Base-by-base conservation (phyloP, 169 alveolate genomes). In the Eimeria acervulina region DNA sequence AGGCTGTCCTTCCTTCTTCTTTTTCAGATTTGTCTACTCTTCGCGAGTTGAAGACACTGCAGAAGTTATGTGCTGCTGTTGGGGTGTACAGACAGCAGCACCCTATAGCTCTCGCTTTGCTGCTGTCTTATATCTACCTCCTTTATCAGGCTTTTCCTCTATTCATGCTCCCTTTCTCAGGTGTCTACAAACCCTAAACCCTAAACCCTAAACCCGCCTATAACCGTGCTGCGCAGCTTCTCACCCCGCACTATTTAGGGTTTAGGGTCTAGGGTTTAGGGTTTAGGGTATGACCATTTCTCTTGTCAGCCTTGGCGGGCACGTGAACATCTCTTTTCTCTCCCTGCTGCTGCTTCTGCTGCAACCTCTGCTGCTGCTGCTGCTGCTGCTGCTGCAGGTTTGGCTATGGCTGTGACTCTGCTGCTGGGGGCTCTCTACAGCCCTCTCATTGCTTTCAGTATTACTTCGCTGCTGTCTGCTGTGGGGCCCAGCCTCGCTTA, bases 401-500 rank as follows among this genome's bases (percentile, higher is more conserved):
- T 70, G 8, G 80, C 95, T 28, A 91, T 70, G 61, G 55, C 68
- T 42, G 95, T 91, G 28, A 91, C 95, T 12, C 26, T 91, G 55
- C 90, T 91, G 13, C 28, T 91, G 44, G 95, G 95, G 1, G 95
- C 95, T n/a, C 33, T 91, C 33, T 91, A 61, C 33, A 31, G 59
- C 28, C 89, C 95, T 2, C 44, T 51, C 13, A 61, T 76, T 19
- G 95, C 95, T 3, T 91, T 91, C 33, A 28, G 23, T 19, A 21
- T 83, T n/a, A 89, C 95, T 19, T 70, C 83, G 15, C 40, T 36
- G 31, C 85, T 91, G 28, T 83, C 95, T 33, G 95, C 95, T 12
- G n/a, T 76, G 33, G 95, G 95, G 23, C 95, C 95, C 40, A 70
- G 80, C 38, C 44, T 76, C 6, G 90, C 95, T 28, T 91, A 51